Evolutionary conservation across 176 grass and related monocot genomes (phyloP).

Genomic region (Hsuehochloa calcarea): DNA sequence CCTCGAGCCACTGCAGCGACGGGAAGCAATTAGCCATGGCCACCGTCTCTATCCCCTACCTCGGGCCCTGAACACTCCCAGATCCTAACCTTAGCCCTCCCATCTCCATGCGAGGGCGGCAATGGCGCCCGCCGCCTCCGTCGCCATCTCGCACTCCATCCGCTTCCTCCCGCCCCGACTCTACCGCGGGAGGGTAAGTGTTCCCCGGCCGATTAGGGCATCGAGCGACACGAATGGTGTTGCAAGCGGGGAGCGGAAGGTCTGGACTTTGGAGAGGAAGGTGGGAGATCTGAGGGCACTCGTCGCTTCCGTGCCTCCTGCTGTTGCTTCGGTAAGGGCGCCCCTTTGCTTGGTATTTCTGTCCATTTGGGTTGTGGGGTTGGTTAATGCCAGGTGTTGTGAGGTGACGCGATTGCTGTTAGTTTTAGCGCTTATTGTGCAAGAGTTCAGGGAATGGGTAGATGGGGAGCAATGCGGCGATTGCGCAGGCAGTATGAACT

Average conservation of each 20-base stretch:
- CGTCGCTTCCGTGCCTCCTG: slow-evolving; percentile 34
- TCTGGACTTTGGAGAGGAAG: slow-evolving; percentile 34
- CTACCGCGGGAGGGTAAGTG: not conserved
- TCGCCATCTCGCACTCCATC: slow-evolving; percentile 6
- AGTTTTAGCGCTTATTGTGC: not conserved
- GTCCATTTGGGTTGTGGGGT: not conserved
- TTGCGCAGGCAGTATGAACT: not conserved
- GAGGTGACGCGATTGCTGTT: not conserved
- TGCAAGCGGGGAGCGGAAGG: not conserved
- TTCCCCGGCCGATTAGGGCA: slow-evolving; percentile 36
- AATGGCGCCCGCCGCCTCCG: slow-evolving; percentile 48
- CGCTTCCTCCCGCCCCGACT: not conserved
- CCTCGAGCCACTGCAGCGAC: not conserved
- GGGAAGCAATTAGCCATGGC: not conserved
- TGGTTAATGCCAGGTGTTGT: not conserved
- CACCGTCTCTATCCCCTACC: not conserved
- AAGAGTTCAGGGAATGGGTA: not conserved
- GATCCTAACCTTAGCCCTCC: not conserved
- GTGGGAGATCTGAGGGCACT: slow-evolving; percentile 43
- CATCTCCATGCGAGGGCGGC: slow-evolving; percentile 37
- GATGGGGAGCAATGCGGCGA: not conserved
- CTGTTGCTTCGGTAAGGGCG: slow-evolving; percentile 35
- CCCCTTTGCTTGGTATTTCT: not conserved
- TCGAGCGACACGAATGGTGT: slow-evolving; percentile 10
- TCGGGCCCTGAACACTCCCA: not conserved